These are phyloP conservation scores for Didymella pomorum DNA, from an alignment of 2,329 filamentous ascomycete species.

Conservation along the genomic window DNA sequence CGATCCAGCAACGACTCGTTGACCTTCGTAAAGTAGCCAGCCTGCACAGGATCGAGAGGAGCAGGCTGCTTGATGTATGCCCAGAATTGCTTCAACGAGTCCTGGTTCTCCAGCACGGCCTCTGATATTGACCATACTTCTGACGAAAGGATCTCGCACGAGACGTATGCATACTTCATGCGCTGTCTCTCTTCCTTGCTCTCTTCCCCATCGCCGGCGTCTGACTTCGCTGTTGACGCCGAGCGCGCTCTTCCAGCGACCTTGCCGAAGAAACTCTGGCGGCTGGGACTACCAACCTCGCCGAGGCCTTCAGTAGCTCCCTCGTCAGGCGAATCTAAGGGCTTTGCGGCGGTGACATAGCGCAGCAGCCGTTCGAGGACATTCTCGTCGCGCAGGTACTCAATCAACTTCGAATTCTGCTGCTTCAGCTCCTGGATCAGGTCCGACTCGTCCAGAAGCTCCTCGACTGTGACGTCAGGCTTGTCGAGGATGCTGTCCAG, in stretches of 20 bases:
- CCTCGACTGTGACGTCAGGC: constrained; percentile 90
- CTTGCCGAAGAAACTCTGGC: constrained; percentile 57
- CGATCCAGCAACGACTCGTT: constrained; percentile 98
- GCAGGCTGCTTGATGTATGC: constrained; percentile 83
- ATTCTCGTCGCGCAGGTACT: constrained; percentile 88
- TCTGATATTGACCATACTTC: constrained; percentile 98
- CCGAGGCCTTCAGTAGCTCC: constrained; percentile 57
- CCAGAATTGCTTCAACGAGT: constrained; percentile 86
- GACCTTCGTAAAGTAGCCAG: constrained; percentile 98
- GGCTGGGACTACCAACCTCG: constrained; percentile 42
- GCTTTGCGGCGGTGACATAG: constrained; percentile 85
- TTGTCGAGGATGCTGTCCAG: constrained; percentile 98
- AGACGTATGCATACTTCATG: constrained; percentile 91
- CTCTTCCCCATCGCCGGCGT: constrained; percentile 56
- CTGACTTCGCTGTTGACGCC: constrained; percentile 54
- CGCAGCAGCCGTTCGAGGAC: constrained; percentile 85
- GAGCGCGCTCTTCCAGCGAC: constrained; percentile 54
- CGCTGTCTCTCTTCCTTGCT: constrained; percentile 90
- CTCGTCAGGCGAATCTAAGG: constrained; percentile 51
- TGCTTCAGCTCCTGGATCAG: constrained; percentile 97
- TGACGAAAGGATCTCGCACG: constrained; percentile 91
- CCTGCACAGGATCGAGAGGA: constrained; percentile 89
- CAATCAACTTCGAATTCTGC: constrained; percentile 96
- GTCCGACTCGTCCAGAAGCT: constrained; percentile 94
- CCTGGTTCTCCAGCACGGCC: constrained; percentile 84